Base-by-base conservation (phyloP, 2,329 filamentous ascomycete genomes). In the Penicillium sp. region DNA sequence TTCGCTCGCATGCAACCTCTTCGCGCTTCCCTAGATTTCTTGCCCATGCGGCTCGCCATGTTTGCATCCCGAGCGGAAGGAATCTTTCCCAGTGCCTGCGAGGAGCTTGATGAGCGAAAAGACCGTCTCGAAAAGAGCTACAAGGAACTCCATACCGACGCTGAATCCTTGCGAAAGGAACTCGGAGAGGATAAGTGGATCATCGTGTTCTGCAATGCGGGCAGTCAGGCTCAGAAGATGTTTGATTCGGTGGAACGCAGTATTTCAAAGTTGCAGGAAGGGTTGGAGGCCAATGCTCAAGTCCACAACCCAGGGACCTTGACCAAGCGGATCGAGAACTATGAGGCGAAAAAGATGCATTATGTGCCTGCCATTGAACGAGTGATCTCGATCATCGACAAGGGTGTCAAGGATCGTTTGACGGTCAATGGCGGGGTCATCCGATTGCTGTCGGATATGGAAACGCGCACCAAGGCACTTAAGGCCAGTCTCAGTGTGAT, bases 371-470 rank as follows among this genome's bases (percentile, higher is more conserved):
- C 92, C 1, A 93, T 98, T 59, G 86, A 92, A 59, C 79, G 89
- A 28, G 87, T 98, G 6, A 68, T 96, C 12, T 81, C 83, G 26
- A 93, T 96, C 58, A 95, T 96, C 34, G 87, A 95, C 52, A 90
- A 87, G 59, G 92, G 92, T n/a, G 84, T 96, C 55, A 85, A 85
- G 59, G 88, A 96, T 57, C 80, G 92, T n/a, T 72, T 95, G 33
- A 96, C 92, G 0, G 87, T 96, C 38, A 96, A 98, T 57, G 92
- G 92, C 30, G 92, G 96, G 65, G 92, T 96, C 45, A 66, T 96
- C 17, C 79, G 88, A 30, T 71, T 96, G 20, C 83, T 95, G 55
- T 77, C 80, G 5, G 89, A 96, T 54, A 84, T 95, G 69, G 82
- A 87, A 55, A 73, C 79, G n/a, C 82, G 83, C 53, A 93, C 89